Base-by-base conservation (phyloP, 108 stramenopile species). In the Thalassiosira profunda region DNA sequence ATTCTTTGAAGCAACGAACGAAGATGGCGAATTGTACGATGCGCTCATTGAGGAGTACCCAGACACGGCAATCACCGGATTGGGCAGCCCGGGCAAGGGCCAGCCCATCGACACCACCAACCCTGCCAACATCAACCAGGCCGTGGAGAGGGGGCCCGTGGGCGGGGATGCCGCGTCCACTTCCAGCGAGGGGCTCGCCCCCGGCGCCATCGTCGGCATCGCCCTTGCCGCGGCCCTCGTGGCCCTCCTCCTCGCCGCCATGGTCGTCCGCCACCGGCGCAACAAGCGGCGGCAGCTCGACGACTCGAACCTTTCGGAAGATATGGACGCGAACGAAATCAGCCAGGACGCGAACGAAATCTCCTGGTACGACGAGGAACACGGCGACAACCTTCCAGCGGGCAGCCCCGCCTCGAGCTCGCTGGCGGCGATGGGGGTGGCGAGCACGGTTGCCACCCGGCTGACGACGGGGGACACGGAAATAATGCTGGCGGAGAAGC, bases 381-480 rank as follows among this genome's bases (percentile, higher is more conserved):
- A 52, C 33, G 34, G 5, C 17, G 28, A 52, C 2, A 28, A 20
- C n/a, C 31, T 52, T 52, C 30, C 51, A 8, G 51, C 30, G 15
- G 3, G 7, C 15, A 12, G 34, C 7, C 24, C 51, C 1, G 38
- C 25, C 14, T 33, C 41, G 24, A 43, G 46, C 36, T 36, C 45
- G 0, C 29, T 30, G 23, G 46, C 44, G 3, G 62, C 31, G 15
- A 44, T 64, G 4, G 47, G 46, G 4, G 29, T 49, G 47, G 63
- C 34, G 2, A 64, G 63, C 43, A 53, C 64, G 36, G 64, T 66
- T 31, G 64, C 52, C 7, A 66, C 51, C 40, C 21, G 64, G 23
- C 42, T 66, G 64, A 66, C 14, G 40, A 66, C 64, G 35, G 64
- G 64, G 9, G 64, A 66, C 43, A 66, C 64, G 3, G 64, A 66